phyloP scores from a whole-genome alignment of 345 rosid species.

The Nephelium lappaceum region DNA sequence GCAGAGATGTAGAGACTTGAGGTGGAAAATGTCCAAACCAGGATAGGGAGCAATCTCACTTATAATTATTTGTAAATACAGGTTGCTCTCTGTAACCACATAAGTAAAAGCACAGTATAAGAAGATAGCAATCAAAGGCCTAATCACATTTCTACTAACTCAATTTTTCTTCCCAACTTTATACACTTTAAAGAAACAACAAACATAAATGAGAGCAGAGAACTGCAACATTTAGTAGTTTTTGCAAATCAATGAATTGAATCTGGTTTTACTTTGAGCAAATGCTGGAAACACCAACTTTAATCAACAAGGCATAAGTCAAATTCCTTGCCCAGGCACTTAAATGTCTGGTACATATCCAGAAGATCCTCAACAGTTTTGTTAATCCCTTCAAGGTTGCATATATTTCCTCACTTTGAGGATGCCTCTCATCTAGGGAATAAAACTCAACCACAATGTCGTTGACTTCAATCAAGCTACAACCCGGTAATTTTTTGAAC shows the following conservation, averaged over 20 bases:
- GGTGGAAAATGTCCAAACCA: neutral
- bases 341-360: slow-evolving; percentile 31
- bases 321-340: slow-evolving; percentile 24
- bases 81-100: neutral
- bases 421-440: slow-evolving; percentile 73
- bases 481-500: slow-evolving; percentile 69
- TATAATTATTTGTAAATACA: neutral
- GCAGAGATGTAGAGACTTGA: no score
- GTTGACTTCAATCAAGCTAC: slow-evolving; percentile 73
- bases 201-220: neutral
- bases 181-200: neutral
- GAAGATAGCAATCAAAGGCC: neutral
- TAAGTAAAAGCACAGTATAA: neutral
- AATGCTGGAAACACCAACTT: neutral
- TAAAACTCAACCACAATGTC: slow-evolving; percentile 66
- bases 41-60: neutral
- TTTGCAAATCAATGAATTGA: no score
- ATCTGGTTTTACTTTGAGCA: neutral
- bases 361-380: slow-evolving; percentile 38
- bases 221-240: neutral
- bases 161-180: neutral
- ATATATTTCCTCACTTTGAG: slow-evolving; percentile 52
- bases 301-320: neutral
- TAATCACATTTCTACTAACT: neutral
- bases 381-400: slow-evolving; percentile 50